phyloP scores from a whole-genome alignment of 371 early-diverging fungal species.

The Thermomucor indicae-seudaticae region DNA sequence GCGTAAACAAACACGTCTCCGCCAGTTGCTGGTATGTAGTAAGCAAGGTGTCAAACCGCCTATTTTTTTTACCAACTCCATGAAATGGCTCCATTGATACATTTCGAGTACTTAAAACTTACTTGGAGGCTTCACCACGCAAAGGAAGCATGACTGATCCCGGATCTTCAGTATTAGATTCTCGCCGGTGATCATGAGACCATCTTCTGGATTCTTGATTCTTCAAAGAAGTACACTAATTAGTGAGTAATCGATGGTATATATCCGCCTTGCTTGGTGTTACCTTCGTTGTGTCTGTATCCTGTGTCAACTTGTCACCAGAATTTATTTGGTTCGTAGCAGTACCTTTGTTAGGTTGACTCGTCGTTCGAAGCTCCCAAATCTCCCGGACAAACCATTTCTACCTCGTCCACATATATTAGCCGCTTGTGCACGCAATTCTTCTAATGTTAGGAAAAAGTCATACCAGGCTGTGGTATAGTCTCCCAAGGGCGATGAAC shows the following conservation, averaged over 20 bases:
- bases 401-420: not conserved
- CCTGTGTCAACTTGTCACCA: not conserved
- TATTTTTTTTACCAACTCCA: conserved; percentile 1
- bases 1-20: conserved; percentile 72
- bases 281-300: not conserved
- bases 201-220: conserved; percentile 10
- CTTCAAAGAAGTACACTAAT: no score
- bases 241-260: no score
- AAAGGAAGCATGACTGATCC: conserved; percentile 24
- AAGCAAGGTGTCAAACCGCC: conserved; percentile 51
- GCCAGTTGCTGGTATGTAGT: conserved; percentile 69
- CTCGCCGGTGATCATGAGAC: conserved; percentile 3
- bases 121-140: conserved; percentile 38
- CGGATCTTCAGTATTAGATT: conserved; percentile 3
- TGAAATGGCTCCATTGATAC: not conserved
- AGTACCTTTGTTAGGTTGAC: no score
- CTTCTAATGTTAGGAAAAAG: conserved; percentile 11
- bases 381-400: conserved; percentile 76
- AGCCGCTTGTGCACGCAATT: not conserved
- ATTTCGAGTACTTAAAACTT: not conserved
- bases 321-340: no score
- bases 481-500: conserved; percentile 66
- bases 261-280: no score
- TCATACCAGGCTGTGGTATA: conserved; percentile 79
- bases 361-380: conserved; percentile 53